Evolutionary conservation across 345 rosid species (phyloP).

Genomic region (Linum tenue): DNA sequence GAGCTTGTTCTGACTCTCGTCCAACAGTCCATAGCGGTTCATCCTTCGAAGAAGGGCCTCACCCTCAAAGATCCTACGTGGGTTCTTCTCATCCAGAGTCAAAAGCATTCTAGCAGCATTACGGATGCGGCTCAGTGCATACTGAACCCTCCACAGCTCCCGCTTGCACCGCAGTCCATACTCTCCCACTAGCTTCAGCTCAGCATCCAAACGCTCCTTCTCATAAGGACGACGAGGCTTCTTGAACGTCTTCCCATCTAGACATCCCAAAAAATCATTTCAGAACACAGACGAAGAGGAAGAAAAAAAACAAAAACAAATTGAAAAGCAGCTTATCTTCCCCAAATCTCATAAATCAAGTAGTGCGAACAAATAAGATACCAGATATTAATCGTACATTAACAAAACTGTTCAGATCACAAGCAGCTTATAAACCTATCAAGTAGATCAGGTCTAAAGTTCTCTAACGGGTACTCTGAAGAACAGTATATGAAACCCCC

Average conservation of each 20-base stretch:
- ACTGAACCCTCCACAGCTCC: conserved; percentile 64
- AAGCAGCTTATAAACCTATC: background rate
- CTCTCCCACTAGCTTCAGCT: conserved; percentile 53
- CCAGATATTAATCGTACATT: background rate
- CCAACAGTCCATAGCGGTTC: conserved; percentile 35
- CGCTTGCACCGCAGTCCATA: conserved; percentile 56
- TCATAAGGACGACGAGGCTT: conserved; percentile 55
- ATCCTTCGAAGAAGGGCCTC: conserved; percentile 51
- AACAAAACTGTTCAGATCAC: background rate
- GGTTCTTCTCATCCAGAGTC: conserved; percentile 29
- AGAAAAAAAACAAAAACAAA: too few species aligned
- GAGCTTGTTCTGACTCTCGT: conserved; percentile 41
- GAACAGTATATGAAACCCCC: too few species aligned
- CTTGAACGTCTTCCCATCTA: conserved; percentile 57
- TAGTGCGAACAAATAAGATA: background rate
- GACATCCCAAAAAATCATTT: conserved; percentile 1
- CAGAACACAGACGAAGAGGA: too few species aligned
- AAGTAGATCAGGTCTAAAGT: background rate
- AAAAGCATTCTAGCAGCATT: conserved; percentile 53
- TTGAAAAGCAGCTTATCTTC: too few species aligned
- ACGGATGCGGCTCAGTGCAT: conserved; percentile 12
- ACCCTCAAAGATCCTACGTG: conserved; percentile 44
- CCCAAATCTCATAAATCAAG: background rate
- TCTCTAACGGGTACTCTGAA: too few species aligned
- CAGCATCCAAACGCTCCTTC: conserved; percentile 15